These are phyloP conservation scores for Acer negundo DNA, from an alignment of 345 rosid genomes.

Conservation along the genomic window DNA sequence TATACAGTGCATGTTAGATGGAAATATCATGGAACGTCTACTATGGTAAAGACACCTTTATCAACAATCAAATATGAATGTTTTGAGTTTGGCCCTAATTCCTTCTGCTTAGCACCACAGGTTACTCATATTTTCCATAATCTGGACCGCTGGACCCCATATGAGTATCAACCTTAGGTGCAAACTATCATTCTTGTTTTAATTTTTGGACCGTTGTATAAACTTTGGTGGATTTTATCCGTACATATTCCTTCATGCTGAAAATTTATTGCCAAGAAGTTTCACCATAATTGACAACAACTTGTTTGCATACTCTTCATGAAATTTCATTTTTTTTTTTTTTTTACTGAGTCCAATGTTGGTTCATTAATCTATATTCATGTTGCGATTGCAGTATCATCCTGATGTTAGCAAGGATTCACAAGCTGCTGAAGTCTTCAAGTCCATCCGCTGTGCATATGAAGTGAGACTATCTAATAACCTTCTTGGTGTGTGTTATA, in stretches of 20 bases:
- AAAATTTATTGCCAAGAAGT: neutral
- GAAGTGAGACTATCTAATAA: slow-evolving; percentile 52
- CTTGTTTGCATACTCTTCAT: neutral
- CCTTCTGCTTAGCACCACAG: neutral
- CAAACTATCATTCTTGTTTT: neutral
- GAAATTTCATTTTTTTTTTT: neutral
- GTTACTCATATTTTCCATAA: neutral
- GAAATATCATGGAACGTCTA: neutral
- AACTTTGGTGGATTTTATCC: neutral
- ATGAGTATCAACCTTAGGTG: neutral
- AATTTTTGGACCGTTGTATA: neutral
- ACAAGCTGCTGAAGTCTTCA: slow-evolving; percentile 71
- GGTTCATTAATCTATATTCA: slow-evolving; percentile 11
- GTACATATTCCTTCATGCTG: neutral
- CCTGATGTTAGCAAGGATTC: slow-evolving; percentile 86
- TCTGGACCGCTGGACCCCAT: neutral
- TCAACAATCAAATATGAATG: neutral
- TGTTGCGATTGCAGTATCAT: slow-evolving; percentile 60
- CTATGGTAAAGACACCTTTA: neutral
- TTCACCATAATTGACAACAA: neutral
- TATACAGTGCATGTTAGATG: neutral
- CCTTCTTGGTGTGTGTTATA: slow-evolving; percentile 13
- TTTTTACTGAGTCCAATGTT: too few relatives aligned
- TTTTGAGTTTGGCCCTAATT: neutral
- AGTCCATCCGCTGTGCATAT: slow-evolving; percentile 69